Conservation (phyloP, 352 stramenopile species). For the Phytopythium cucurbitacearum region DNA sequence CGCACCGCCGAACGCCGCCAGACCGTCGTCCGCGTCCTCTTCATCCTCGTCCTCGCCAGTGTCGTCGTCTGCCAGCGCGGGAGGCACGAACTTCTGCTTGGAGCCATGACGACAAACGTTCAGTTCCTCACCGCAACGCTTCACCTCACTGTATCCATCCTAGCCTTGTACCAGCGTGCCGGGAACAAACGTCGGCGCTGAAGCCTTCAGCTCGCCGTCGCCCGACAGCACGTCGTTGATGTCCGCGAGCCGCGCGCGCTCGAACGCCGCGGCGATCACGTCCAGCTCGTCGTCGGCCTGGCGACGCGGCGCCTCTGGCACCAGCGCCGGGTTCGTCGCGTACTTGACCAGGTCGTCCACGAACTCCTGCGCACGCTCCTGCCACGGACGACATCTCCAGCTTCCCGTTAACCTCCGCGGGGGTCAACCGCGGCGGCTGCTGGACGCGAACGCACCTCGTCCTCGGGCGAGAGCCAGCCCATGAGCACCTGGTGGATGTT, state of each 20-base stretch:
- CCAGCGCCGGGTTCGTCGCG: conserved; percentile 45
- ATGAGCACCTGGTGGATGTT: conserved; percentile 83
- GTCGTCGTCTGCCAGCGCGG: conserved; percentile 5
- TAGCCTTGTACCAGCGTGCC: conserved; percentile 11
- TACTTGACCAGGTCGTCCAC: conserved; percentile 65
- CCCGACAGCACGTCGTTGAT: conserved; percentile 32
- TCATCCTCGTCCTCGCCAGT: conserved; percentile 6
- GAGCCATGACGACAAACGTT: background rate
- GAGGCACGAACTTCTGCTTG: conserved; percentile 4
- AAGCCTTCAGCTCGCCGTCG: conserved; percentile 69
- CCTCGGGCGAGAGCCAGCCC: conserved; percentile 73
- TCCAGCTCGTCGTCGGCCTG: conserved; percentile 5
- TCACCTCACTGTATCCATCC: background rate
- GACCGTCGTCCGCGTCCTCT: conserved; percentile 6
- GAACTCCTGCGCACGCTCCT: conserved; percentile 66
- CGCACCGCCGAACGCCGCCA: too few relatives aligned
- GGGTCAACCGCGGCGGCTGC: background rate
- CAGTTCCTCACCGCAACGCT: background rate
- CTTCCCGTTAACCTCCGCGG: background rate
- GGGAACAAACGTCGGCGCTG: conserved; percentile 66
- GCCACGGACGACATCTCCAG: background rate
- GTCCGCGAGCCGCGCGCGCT: conserved; percentile 17
- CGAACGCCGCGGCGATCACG: conserved; percentile 5
- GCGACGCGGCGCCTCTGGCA: conserved; percentile 21
- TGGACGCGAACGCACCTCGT: conserved; percentile 35